Evolutionary conservation across 306 rosid genomes (phyloP), one percentile per base, ranked within the genome.

Genomic region (Inga leiocalycina): DNA sequence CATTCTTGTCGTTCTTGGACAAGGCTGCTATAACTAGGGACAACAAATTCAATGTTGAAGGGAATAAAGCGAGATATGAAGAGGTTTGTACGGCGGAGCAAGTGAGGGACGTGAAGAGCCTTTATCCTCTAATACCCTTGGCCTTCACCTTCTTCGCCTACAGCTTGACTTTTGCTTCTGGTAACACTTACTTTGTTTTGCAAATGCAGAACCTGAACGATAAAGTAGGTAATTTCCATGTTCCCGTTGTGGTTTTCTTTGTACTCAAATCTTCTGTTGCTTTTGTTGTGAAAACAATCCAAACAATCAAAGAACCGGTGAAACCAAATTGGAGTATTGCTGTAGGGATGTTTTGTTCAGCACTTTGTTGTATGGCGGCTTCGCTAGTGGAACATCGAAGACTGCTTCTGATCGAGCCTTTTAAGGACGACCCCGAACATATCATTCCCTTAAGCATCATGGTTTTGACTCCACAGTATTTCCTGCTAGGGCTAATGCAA

Each of bases 91-190:
- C 24, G 14, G 17, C 35, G 15, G 56, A 65, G 16, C 34, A 78
- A 78, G 81, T 78, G 74, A 66, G 62, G 17, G 65, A 48, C 12
- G 81, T 66, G 22, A 66, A 66, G 64, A 27, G 14, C 35, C 48
- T 66, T 34, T 24, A 16, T 32, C 32, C 43, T 10, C 1, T 81
- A 45, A 2, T 74, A 11, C 37, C 48, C 17, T 75, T 64, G 12
- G 56, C 0, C 5, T 24, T 13, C 17, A 20, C 16, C n/a, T 32
- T 72, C 16, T 61, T 30, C 0, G 27, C 62, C 6, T 62, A 8
- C 13, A 73, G 54, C 66, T 30, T 74, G 41, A 14, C 51, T 1
- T 13, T 0, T 34, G 84, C 66, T 4, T 10, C 76, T 3, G 80
- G 43, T 44, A 41, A 9, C 48, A 72, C 86, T 41, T 73, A 61